phyloP scores from a whole-genome alignment of 139 green algal genomes.

The Chlorella sp. region DNA sequence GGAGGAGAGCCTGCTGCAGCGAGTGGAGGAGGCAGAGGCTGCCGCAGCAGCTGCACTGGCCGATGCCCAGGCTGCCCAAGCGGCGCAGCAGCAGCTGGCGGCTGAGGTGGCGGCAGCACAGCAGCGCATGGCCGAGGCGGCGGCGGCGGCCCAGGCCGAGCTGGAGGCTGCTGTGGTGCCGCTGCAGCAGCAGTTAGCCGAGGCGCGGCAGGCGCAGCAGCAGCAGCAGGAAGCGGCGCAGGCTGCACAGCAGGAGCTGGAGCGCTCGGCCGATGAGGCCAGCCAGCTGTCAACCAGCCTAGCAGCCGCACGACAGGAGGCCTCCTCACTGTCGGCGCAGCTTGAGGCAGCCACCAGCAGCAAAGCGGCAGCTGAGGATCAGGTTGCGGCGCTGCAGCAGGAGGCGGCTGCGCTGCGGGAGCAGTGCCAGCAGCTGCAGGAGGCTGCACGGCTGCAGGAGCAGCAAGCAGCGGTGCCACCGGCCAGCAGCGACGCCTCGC shows the following conservation, averaged over 20 bases:
- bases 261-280: background rate
- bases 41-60: background rate
- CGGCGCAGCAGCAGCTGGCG: constrained; percentile 18
- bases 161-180: constrained; percentile 3
- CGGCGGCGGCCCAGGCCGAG: constrained; percentile 2
- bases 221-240: background rate
- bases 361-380: background rate
- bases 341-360: background rate
- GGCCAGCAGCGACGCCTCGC: background rate
- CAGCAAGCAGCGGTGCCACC: background rate
- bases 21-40: constrained; percentile 26
- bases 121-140: constrained; percentile 8
- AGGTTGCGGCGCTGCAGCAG: background rate
- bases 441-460: background rate
- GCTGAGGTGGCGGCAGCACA: constrained; percentile 6
- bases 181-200: constrained; percentile 30
- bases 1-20: constrained; percentile 21
- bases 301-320: constrained; percentile 9
- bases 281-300: constrained; percentile 12
- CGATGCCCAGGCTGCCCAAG: background rate
- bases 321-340: background rate
- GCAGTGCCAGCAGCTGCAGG: background rate
- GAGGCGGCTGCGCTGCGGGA: background rate
- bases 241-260: constrained; percentile 4
- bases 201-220: background rate